Conservation (phyloP, 139 green algal genomes). For the Chlamydomonas sphaeroides region DNA sequence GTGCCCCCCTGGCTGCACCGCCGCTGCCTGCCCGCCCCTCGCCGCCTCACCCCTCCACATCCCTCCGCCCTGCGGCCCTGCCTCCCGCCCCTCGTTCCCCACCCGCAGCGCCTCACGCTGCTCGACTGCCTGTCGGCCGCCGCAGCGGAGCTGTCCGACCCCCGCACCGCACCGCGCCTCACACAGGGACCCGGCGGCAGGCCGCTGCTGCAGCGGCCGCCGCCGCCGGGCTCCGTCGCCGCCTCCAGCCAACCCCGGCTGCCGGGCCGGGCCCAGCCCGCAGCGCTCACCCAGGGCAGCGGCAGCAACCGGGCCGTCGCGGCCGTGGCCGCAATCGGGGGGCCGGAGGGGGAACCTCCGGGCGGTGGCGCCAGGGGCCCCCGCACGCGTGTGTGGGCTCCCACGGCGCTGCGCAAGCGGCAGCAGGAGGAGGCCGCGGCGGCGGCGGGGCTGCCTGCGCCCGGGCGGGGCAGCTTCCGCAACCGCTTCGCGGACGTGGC, state of each 20-base stretch:
- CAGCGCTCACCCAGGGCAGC: background rate
- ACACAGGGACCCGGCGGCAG: background rate
- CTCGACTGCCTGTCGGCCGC: slow-evolving; percentile 71
- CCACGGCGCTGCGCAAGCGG: slow-evolving; percentile 35
- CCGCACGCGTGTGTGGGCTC: slow-evolving; percentile 47
- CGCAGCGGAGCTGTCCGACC: slow-evolving; percentile 61
- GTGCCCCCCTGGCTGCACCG: too few relatives aligned
- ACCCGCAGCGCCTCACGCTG: slow-evolving; percentile 60
- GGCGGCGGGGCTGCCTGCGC: background rate
- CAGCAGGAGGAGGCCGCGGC: background rate
- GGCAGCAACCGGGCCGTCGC: too few relatives aligned
- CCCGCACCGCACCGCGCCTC: slow-evolving; percentile 29
- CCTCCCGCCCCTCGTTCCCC: too few relatives aligned
- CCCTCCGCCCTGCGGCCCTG: too few relatives aligned
- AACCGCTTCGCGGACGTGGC: slow-evolving; percentile 68
- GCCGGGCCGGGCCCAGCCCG: background rate
- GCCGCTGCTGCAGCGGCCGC: background rate
- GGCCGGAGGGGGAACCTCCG: too few relatives aligned
- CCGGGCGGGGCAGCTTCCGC: background rate
- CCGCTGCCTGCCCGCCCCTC: too few relatives aligned
- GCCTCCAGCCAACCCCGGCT: background rate
- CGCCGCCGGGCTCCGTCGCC: background rate
- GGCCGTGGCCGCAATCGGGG: too few relatives aligned
- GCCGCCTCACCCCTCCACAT: too few relatives aligned
- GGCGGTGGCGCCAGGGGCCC: background rate